Base-by-base conservation (phyloP, 768 basidiomycete species). In the Hericium rajendrae region DNA sequence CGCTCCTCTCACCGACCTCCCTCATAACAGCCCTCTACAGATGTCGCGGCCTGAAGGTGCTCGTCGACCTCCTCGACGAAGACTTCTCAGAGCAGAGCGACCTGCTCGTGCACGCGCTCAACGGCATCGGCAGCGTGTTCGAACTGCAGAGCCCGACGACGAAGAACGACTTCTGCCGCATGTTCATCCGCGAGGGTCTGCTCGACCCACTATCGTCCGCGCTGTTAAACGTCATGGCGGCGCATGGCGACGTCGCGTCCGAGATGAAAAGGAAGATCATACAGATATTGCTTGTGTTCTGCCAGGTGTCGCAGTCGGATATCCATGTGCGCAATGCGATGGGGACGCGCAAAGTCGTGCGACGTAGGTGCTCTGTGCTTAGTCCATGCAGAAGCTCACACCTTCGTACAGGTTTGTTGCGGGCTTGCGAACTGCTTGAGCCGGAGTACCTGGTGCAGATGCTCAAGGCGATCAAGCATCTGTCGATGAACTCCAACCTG, bases 91-190 rank as follows among this genome's bases (percentile, higher is more conserved):
- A 94, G 61, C 91, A 97, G 70, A 84, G 85, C 12, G 90, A 92
- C 54, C 83, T 99, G 10, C 86, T 99, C 48, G 85, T 91, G 24
- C 91, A 94, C 58, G 94, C 97, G 6, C 78, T 99, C 13, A 91
- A 95, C 59, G 95, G 95, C 9, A 93, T 99, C 52, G 86, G 88
- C 50, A 92, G 85, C 61, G 97, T 98, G 15, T 97, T 99, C 66
- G 94, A 98, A 61, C 79, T 98, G 12, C 88, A 97, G 69, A 93
- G 91, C 50, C 91, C 97, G 8, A 97, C 94, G 38, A 94, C 94
- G 11, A 92, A 97, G 70, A 97, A 97, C 67, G 97, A 98, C 71
- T 98, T 98, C 68, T 97, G 94, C 67, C 83, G 97, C 10, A 94
- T 98, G 88, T 95, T 98, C 74, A 91, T 97, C 43, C 80, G 93